Evolutionary conservation across 495 filamentous ascomycete species (phyloP), one percentile per base, ranked within the genome.

Genomic region (Parathielavia hyrcaniae): DNA sequence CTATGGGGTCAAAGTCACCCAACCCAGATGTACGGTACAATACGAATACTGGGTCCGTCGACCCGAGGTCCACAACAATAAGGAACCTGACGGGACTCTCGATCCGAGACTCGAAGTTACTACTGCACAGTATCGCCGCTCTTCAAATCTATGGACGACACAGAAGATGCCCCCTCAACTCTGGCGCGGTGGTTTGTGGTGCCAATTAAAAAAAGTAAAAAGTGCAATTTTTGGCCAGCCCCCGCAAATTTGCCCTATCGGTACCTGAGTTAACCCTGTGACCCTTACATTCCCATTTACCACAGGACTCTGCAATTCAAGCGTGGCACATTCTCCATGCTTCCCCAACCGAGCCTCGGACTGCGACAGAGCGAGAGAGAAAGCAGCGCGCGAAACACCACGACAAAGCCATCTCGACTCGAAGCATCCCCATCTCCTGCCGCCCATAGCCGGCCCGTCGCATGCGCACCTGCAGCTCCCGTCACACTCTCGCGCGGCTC

Each of bases 401-500:
- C 20, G 17, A 7, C 17, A n/a, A 19, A 13, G 13, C 5, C 30
- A 8, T 9, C 13, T 14, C 26, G 35, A 36, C 40, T 38, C 50
- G 40, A 39, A 46, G 44, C 5, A 20, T 17, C 34, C 0, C 12
- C 35, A 41, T 32, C 30, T 50, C 34, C 22, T 41, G 13, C 19
- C 35, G n/a, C 6, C 45, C 46, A 1, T 11, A 4, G 47, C 47
- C 23, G 23, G 38, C 38, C 30, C 2, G 12, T 50, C 55, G 55
- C 56, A 52, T 58, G 56, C 22, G 22, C 41, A 22, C 30, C 34
- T n/a, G 49, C 32, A 23, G 26, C 40, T 20, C 17, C 49, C 56
- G 17, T 58, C 56, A 30, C 26, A 26, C 46, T 49, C 56, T 47
- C 56, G 49, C 30, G 49, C 56, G 14, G 39, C 48, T 52, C 47